These are phyloP conservation scores for Neoscytalidium dimidiatum DNA, from an alignment of 2,329 filamentous ascomycete genomes.

Conservation along the genomic window DNA sequence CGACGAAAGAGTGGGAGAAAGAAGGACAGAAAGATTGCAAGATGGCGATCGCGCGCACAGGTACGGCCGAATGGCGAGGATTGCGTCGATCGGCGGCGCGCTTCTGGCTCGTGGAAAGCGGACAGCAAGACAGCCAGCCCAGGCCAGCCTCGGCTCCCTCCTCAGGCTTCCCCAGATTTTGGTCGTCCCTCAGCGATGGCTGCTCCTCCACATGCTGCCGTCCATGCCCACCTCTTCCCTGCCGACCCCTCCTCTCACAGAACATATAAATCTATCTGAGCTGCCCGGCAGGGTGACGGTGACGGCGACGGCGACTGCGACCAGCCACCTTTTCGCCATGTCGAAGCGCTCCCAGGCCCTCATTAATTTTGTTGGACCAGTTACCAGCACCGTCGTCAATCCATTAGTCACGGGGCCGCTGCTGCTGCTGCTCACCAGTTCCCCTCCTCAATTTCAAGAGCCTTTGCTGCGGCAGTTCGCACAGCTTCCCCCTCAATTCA, in stretches of 20 bases:
- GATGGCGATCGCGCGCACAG: not conserved
- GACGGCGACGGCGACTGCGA: not conserved
- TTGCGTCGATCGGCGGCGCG: not conserved
- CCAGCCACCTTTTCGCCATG: not conserved
- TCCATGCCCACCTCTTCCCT: not conserved
- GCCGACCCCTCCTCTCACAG: not conserved
- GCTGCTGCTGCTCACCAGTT: conserved; percentile 34
- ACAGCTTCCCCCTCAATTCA: conserved; percentile 16
- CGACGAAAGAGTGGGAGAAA: not conserved
- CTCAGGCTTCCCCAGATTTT: not conserved
- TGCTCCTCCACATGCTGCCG: not conserved
- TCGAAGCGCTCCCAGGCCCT: not conserved
- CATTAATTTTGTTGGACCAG: not conserved
- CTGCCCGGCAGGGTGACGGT: too few species aligned
- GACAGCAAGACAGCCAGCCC: not conserved
- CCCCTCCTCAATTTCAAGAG: conserved; percentile 28
- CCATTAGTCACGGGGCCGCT: conserved; percentile 32
- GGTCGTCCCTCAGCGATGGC: not conserved
- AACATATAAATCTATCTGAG: not conserved
- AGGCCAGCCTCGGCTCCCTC: not conserved
- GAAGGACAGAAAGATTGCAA: not conserved
- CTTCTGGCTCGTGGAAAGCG: not conserved
- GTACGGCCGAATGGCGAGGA: not conserved
- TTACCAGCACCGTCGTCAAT: conserved; percentile 30
- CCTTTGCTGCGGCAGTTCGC: conserved; percentile 31